A percentile compares a stretch with the other conserved stretches of the same genome.
phyloP scores from a whole-genome alignment of 2,329 filamentous ascomycete species.

The Gremmenia infestans region DNA sequence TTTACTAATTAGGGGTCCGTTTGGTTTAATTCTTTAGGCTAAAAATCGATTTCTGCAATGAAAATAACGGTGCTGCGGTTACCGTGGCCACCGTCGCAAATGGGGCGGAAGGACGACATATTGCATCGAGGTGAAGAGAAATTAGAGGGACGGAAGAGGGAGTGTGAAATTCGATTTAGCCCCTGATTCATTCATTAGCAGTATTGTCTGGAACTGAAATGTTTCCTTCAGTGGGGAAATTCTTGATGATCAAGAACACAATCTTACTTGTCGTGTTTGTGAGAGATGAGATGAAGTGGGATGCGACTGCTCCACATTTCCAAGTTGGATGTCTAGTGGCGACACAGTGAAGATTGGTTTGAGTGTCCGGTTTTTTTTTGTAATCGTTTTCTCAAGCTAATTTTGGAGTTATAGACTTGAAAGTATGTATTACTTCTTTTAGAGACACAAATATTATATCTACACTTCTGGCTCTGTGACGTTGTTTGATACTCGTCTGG shows the following conservation, averaged over 20 bases:
- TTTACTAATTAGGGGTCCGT: no score
- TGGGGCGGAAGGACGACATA: slow-evolving; percentile 7
- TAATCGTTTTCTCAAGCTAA: not conserved
- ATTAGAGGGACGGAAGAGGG: slow-evolving; percentile 5
- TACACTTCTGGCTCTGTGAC: no score
- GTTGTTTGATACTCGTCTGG: no score
- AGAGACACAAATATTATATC: no score
- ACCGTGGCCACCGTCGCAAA: slow-evolving; percentile 4
- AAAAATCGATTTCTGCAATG: not conserved
- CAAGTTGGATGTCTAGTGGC: not conserved
- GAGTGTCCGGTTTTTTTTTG: not conserved
- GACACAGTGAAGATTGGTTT: not conserved
- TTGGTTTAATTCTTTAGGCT: no score
- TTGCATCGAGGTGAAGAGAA: slow-evolving; percentile 9
- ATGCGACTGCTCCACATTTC: slow-evolving; percentile 5
- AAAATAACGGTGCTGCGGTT: slow-evolving; percentile 7
- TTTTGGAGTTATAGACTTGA: no score
- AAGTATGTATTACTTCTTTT: no score
- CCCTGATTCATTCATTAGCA: not conserved
- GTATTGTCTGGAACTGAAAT: not conserved
- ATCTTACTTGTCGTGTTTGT: slow-evolving; percentile 1
- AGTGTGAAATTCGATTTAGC: slow-evolving; percentile 6
- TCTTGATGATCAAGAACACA: slow-evolving; percentile 4
- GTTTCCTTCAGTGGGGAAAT: not conserved
- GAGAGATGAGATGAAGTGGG: not conserved